Base-by-base conservation (phyloP, 1,284 basidiomycete species). In the Naganishia sp. region DNA sequence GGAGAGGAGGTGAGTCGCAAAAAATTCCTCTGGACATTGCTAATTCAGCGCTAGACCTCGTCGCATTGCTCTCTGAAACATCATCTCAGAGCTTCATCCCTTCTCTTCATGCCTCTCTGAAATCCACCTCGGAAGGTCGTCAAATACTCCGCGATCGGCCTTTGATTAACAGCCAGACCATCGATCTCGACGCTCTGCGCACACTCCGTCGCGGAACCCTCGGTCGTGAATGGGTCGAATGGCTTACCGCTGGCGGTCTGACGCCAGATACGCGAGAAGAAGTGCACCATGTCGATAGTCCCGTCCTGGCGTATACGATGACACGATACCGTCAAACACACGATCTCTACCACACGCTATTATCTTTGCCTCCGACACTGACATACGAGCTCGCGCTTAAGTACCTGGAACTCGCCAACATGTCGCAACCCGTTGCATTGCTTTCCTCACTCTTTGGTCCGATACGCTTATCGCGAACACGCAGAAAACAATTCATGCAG, bases 241-340 rank as follows among this genome's bases (percentile, higher is more conserved):
- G 96, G 95, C 84, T 99, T 5, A 87, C 92, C 69, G 84, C 88
- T 49, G 92, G 91, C 77, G 87, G 88, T 4, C 89, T 98, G n/a
- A 94, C 91, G 1, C 96, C 96, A 6, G 96, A 99, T 79, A 94
- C 94, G 48, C 83, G 95, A 67, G 90, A 90, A 73, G 88, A 90
- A 7, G 94, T 95, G 73, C 72, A 90, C 79, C 98, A 97, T 77
- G 90, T 99, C 72, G 86, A 91, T 74, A 92, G 95, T 72, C 90
- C 92, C 1, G 92, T 94, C 73, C 85, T 95, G 13, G 94, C 94
- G 33, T 96, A 97, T 78, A 92, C 98, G 65, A 94, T 99, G 88
- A 92, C 96, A 73, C 88, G 96, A 50, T 99, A 99, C 78, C 89
- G 96, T 45, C 94, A 99, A 81, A 95, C 90, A 71, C 95, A 98